Base-by-base conservation (phyloP, 192 early-diverging fungal genomes). In the Backusella mclennaniae region DNA sequence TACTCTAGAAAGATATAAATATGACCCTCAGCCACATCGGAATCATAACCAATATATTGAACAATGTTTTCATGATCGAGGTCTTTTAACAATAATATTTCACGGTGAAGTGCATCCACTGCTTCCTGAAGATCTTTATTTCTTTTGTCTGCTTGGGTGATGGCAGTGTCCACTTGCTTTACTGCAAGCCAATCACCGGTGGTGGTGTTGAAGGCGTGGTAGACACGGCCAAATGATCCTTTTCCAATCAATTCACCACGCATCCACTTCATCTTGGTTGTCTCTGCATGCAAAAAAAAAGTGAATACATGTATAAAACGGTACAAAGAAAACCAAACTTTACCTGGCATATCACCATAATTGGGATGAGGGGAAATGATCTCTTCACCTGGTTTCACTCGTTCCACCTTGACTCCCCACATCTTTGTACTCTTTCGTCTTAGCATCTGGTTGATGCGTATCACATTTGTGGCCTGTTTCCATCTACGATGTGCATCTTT, bases 1-100 rank as follows among this genome's bases (percentile, higher is more conserved):
- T 99, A 99, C 85, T 99, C 96, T 69, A 99, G 84, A 81, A 98
- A 98, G 75, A 99, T 95, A 86, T 96, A 97, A 79, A 96, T 82
- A 21, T 66, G n/a, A 1, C 70, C 77, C 6, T 73, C 36, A 29
- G 41, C 63, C 38, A 67, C 29, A 33, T 75, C 63, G 3, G 41
- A 83, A 29, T 73, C 81, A 72, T 87, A 90, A 8, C 94, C 94
- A 35, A 97, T 87, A 82, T 96, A 96, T 84, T 94, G 91, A 44
- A 98, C 97, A 85, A 98, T 95, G 80, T 98, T 93, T 67, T 93
- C 92, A 71, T 97, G 92, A 73, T 95, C 92, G 71, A 94, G 73
- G 78, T 92, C 91, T 33, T 44, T 46, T 41, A 95, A 74, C 49
- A 94, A 77, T 80, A 89, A 87, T 35, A 92, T 92, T 80, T 95